These are phyloP conservation scores for Lactarius sanguifluus DNA, from an alignment of 768 basidiomycete species.

Conservation along the genomic window DNA sequence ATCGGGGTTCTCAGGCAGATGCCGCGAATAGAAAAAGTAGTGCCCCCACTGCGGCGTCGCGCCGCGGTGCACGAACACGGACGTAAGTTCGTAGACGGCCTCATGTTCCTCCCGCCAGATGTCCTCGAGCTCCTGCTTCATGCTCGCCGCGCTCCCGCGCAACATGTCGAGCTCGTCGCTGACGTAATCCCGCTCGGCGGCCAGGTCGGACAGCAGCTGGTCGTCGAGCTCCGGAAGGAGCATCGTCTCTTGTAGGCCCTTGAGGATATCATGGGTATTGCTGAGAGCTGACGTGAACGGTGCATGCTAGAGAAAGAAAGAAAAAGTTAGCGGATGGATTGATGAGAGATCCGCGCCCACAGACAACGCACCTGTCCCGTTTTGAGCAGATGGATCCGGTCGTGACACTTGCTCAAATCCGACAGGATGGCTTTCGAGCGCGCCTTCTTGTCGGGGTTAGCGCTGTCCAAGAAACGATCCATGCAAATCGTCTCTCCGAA, in stretches of 20 bases:
- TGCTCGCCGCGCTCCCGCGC: slow-evolving; percentile 45
- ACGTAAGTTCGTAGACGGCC: slow-evolving; percentile 85
- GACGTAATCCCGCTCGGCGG: slow-evolving; percentile 53
- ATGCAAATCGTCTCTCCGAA: slow-evolving; percentile 85
- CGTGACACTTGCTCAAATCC: slow-evolving; percentile 61
- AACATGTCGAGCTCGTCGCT: slow-evolving; percentile 57
- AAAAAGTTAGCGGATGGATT: neutral
- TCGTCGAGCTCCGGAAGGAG: slow-evolving; percentile 56
- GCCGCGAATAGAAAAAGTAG: slow-evolving; percentile 93
- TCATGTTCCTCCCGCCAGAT: slow-evolving; percentile 69
- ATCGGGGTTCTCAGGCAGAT: slow-evolving; percentile 77
- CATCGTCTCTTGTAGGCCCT: slow-evolving; percentile 44
- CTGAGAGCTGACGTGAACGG: slow-evolving; percentile 58
- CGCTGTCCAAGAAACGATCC: slow-evolving; percentile 87
- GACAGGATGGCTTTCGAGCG: slow-evolving; percentile 68
- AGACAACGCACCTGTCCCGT: slow-evolving; percentile 61
- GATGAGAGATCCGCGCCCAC: neutral
- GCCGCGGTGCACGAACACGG: slow-evolving; percentile 94
- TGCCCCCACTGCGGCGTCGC: slow-evolving; percentile 86
- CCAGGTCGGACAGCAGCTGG: slow-evolving; percentile 53
- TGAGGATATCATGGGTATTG: slow-evolving; percentile 56
- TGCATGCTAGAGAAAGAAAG: slow-evolving; percentile 54
- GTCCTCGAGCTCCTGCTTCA: slow-evolving; percentile 70
- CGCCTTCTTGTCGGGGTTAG: slow-evolving; percentile 66
- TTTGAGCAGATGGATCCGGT: slow-evolving; percentile 64